phyloP scores from a whole-genome alignment of 169 alveolate species.

The Eimeria praecox region DNA sequence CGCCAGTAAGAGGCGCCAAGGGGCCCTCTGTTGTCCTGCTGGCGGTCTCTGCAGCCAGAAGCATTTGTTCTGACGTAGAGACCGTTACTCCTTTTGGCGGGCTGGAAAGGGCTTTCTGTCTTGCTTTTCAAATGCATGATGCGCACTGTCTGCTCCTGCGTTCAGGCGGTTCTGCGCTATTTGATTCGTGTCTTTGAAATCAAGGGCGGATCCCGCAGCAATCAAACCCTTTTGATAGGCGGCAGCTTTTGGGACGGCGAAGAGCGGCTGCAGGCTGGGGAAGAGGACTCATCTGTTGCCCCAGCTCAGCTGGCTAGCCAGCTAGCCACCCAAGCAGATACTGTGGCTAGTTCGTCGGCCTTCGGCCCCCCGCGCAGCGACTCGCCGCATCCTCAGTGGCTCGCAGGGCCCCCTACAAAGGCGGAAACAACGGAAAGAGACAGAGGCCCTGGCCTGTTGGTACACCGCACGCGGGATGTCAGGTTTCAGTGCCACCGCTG shows the following conservation, averaged over 20 bases:
- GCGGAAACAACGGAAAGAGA: slow-evolving; percentile 7
- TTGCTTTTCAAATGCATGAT: background rate
- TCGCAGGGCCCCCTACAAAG: background rate
- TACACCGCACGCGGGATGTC: slow-evolving; percentile 77
- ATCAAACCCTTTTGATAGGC: slow-evolving; percentile 27
- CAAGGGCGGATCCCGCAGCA: slow-evolving; percentile 72
- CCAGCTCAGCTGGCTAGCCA: background rate
- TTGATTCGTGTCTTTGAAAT: slow-evolving; percentile 73
- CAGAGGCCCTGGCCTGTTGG: slow-evolving; percentile 54
- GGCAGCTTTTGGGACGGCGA: slow-evolving; percentile 19
- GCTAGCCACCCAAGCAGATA: background rate
- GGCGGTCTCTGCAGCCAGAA: background rate
- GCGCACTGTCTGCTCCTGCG: background rate
- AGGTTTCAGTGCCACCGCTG: slow-evolving; percentile 80
- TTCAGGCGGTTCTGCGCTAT: slow-evolving; percentile 73
- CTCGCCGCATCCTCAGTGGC: background rate
- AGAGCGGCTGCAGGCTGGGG: background rate
- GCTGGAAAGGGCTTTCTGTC: too few relatives aligned
- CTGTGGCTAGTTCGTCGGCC: background rate
- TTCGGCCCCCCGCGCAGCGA: background rate
- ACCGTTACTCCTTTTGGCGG: too few relatives aligned
- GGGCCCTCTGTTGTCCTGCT: background rate
- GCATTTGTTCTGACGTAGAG: too few relatives aligned
- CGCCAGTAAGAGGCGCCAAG: background rate
- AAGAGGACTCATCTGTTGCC: background rate